phyloP scores from a whole-genome alignment of 306 rosid species.

The Senna tora region DNA sequence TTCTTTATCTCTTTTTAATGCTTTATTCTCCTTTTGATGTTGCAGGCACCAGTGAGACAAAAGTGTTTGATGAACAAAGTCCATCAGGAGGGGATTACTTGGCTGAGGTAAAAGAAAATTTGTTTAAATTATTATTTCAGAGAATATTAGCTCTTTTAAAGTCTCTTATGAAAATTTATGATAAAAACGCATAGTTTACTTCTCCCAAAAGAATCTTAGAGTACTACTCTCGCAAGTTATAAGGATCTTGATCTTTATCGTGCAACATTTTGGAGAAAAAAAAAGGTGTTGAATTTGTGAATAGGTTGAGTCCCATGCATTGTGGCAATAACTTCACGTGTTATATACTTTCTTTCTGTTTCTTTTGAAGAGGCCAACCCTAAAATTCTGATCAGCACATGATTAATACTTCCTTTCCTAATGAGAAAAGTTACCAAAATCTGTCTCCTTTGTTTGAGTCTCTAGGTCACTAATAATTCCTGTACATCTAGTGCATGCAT shows the following conservation, averaged over 20 bases:
- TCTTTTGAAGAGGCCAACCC: background rate
- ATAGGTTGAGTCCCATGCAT: slow-evolving; percentile 1
- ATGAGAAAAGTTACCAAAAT: slow-evolving; percentile 1
- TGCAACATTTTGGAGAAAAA: background rate
- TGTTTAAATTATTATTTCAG: background rate
- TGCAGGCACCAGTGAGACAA: slow-evolving; percentile 81
- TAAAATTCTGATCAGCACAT: background rate
- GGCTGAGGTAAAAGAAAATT: slow-evolving; percentile 71
- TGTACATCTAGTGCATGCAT: background rate
- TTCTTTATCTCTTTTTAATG: slow-evolving; percentile 18
- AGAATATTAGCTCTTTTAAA: background rate
- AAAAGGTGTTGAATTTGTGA: slow-evolving; percentile 3
- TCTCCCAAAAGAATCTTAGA: background rate
- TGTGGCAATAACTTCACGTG: too few relatives aligned
- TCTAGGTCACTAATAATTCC: background rate
- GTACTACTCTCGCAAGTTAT: background rate
- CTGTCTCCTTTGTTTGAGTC: background rate
- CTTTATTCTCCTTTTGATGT: slow-evolving; percentile 30
- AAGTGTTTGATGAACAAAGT: slow-evolving; percentile 78
- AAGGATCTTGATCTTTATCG: slow-evolving; percentile 21
- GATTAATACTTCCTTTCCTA: background rate
- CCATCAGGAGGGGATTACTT: slow-evolving; percentile 93
- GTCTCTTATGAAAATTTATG: background rate
- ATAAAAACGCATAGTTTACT: background rate
- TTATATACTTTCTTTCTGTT: slow-evolving; percentile 8